Evolutionary conservation across 2,329 filamentous ascomycete genomes (phyloP).

Genomic region (Penicillium freii): DNA sequence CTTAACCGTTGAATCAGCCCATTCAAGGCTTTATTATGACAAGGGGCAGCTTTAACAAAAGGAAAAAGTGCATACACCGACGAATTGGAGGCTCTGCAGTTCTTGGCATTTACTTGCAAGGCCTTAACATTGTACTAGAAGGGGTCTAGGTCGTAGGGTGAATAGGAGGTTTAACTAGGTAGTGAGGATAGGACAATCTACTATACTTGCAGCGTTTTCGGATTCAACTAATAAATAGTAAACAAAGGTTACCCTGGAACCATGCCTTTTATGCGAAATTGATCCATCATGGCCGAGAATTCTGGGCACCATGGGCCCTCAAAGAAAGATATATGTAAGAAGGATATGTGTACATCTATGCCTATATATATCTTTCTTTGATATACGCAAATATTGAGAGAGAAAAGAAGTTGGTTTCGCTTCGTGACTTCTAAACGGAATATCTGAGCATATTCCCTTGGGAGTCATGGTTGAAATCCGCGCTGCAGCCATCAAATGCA

Average conservation of each 20-base stretch:
- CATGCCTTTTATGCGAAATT: neutral
- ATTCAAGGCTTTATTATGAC: neutral
- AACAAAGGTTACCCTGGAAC: neutral
- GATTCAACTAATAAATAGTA: too few relatives aligned
- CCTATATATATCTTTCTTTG: neutral
- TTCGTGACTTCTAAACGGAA: neutral
- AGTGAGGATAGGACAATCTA: too few relatives aligned
- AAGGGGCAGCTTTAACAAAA: neutral
- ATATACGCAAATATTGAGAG: too few relatives aligned
- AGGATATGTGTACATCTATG: too few relatives aligned
- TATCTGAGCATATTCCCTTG: neutral
- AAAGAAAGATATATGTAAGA: neutral
- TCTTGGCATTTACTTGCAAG: neutral
- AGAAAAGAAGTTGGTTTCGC: neutral
- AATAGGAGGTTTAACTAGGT: neutral
- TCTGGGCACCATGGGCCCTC: neutral
- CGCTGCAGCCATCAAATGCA: neutral
- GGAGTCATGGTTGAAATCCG: neutral
- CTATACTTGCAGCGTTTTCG: neutral
- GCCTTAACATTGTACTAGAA: neutral
- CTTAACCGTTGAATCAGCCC: neutral
- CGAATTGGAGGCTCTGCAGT: too few relatives aligned
- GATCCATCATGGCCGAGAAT: neutral
- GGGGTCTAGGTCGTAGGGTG: neutral
- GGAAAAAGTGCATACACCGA: neutral